Base-by-base conservation (phyloP, 176 grass and related monocot genomes). In the Zizania latifolia region DNA sequence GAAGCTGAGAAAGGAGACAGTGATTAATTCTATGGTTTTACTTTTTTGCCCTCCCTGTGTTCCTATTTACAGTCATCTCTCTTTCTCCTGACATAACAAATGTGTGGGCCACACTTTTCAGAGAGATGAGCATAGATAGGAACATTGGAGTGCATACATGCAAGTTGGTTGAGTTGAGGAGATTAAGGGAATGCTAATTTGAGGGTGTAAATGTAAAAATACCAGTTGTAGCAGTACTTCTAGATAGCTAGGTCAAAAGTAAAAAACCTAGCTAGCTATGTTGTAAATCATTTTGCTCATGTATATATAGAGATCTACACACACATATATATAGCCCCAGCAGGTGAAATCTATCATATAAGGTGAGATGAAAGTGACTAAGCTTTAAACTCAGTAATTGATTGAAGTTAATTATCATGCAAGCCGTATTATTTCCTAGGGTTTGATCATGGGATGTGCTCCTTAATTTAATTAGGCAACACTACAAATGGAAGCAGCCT, bases 401-500 rank as follows among this genome's bases (percentile, higher is more conserved):
- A 41, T 58, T 58, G 19, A 65, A 61, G 26, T 14, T 22, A 53
- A 45, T 22, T 32, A 14, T 4, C 53, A 62, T 53, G 27, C 14
- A 65, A n/a, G n/a, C 59, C 68, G 10, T 79, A 78, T 87, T 78
- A 78, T 68, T 68, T 24, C 21, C 33, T 55, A n/a, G 38, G 39
- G 26, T 67, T 82, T 74, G 59, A 74, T 53, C 60, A 44, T 87
- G 16, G 74, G 60, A 83, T 68, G 68, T 78, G 30, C 86, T 68
- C 65, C 39, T 68, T n/a, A n/a, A n/a, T n/a, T n/a, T n/a, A n/a
- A n/a, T 78, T 83, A 23, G 66, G 59, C 24, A 77, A 53, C 48
- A 51, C n/a, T n/a, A 48, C 46, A 5, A 72, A 68, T 53, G 69
- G n/a, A n/a, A n/a, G 43, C 10, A 24, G 19, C 48, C 6, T 9